Conservation (phyloP, 768 basidiomycete species). For the Calocybe cyanea region DNA sequence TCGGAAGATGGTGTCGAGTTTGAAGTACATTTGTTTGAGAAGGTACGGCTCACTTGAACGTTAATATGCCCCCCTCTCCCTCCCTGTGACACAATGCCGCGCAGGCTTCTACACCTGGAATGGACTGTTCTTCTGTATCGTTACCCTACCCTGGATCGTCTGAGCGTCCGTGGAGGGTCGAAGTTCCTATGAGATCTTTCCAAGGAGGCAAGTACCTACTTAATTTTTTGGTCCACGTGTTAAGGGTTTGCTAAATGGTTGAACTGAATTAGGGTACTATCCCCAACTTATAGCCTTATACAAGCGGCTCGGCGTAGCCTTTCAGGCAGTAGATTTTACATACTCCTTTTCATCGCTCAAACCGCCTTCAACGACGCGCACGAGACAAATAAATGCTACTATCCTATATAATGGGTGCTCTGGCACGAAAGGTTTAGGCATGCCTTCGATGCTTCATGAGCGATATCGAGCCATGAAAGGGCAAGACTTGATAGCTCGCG, state of each 20-base stretch:
- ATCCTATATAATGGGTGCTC: slow-evolving; percentile 67
- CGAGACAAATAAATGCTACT: slow-evolving; percentile 37
- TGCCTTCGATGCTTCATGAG: slow-evolving; percentile 37
- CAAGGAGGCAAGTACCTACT: slow-evolving; percentile 55
- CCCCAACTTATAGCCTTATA: slow-evolving; percentile 67
- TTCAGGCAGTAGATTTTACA: slow-evolving; percentile 55
- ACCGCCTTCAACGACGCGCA: slow-evolving; percentile 18
- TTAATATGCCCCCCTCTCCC: slow-evolving; percentile 16
- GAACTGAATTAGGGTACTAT: slow-evolving; percentile 82
- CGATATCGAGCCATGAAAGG: slow-evolving; percentile 18
- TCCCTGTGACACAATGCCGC: slow-evolving; percentile 1
- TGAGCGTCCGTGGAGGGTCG: slow-evolving; percentile 48
- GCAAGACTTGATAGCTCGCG: slow-evolving; percentile 12
- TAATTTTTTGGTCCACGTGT: background rate
- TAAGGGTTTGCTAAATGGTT: too few species aligned
- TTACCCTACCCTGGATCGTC: slow-evolving; percentile 29
- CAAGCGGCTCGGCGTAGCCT: slow-evolving; percentile 52
- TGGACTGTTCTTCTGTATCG: slow-evolving; percentile 64
- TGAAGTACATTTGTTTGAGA: slow-evolving; percentile 74
- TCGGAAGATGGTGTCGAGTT: slow-evolving; percentile 39
- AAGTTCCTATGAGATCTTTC: slow-evolving; percentile 81
- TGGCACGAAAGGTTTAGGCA: slow-evolving; percentile 47
- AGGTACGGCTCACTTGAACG: slow-evolving; percentile 43
- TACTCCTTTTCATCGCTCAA: slow-evolving; percentile 66
- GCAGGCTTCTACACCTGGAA: slow-evolving; percentile 56